phyloP scores from a whole-genome alignment of 2,329 filamentous ascomycete genomes.

The Chalaropsis thielavioides region DNA sequence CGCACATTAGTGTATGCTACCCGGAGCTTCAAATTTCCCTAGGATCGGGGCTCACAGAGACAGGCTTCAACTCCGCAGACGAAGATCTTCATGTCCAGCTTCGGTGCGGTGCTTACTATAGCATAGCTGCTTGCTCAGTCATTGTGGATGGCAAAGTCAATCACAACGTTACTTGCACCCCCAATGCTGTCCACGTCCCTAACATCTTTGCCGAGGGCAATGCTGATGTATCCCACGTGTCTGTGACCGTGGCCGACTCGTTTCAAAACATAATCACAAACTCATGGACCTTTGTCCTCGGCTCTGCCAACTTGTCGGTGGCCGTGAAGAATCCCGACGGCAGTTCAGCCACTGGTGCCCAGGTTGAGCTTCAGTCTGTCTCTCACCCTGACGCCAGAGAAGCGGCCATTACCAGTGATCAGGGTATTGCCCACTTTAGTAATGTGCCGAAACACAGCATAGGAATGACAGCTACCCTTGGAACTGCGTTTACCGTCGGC shows the following conservation, averaged over 20 bases:
- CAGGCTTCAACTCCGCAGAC: slow-evolving; percentile 4
- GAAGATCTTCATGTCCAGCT: background rate
- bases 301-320: background rate
- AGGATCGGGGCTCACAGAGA: slow-evolving; percentile 3
- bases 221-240: slow-evolving; percentile 9
- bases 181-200: slow-evolving; percentile 5
- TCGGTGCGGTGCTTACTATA: slow-evolving; percentile 1
- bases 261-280: slow-evolving; percentile 10
- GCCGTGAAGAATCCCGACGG: slow-evolving; percentile 10
- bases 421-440: slow-evolving; percentile 6
- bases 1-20: slow-evolving; percentile 3
- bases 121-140: slow-evolving; percentile 5
- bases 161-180: slow-evolving; percentile 2
- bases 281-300: slow-evolving; percentile 13
- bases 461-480: slow-evolving; percentile 10
- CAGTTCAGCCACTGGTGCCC: background rate
- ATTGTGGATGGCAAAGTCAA: slow-evolving; percentile 10
- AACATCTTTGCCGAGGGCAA: slow-evolving; percentile 1
- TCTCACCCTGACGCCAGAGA: slow-evolving; percentile 11
- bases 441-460: slow-evolving; percentile 12
- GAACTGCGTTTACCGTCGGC: slow-evolving; percentile 4
- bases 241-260: slow-evolving; percentile 9
- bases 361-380: slow-evolving; percentile 2
- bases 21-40: slow-evolving; percentile 9
- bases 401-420: background rate